These are phyloP conservation scores for Rhodocollybia butyracea DNA, from an alignment of 768 basidiomycete species.

Conservation along the genomic window DNA sequence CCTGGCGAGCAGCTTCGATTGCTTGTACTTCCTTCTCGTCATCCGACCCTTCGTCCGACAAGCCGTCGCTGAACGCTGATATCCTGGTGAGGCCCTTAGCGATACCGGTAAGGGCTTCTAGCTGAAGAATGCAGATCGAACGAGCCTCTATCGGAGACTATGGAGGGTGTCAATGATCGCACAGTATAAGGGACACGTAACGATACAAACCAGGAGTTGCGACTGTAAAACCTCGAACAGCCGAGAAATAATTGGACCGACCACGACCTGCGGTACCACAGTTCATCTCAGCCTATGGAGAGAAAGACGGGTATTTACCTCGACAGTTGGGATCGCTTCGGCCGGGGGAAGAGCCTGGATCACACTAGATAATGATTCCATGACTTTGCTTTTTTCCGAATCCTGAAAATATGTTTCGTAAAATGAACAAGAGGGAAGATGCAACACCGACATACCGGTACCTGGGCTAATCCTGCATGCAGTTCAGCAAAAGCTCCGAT, in stretches of 20 bases:
- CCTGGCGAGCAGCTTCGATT: constrained; percentile 59
- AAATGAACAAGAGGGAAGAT: neutral
- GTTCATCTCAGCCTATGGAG: neutral
- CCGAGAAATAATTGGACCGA: constrained; percentile 70
- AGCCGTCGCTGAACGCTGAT: constrained; percentile 20
- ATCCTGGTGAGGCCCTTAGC: constrained; percentile 84
- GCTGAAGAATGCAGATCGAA: constrained; percentile 59
- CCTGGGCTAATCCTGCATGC: constrained; percentile 68
- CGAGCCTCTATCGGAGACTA: constrained; percentile 77
- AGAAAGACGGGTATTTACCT: constrained; percentile 37
- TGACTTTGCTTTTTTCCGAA: constrained; percentile 84
- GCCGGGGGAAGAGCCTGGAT: constrained; percentile 83
- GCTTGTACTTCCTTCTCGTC: constrained; percentile 47
- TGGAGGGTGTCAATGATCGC: neutral
- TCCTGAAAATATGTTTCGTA: constrained; percentile 39
- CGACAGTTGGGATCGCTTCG: constrained; percentile 75
- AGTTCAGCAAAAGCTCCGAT: constrained; percentile 83
- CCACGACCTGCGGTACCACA: constrained; percentile 52
- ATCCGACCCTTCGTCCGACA: constrained; percentile 43
- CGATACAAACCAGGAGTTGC: constrained; percentile 29
- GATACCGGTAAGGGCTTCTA: constrained; percentile 80
- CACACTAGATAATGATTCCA: constrained; percentile 91
- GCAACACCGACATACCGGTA: constrained; percentile 54
- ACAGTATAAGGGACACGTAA: neutral
- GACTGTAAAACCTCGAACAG: constrained; percentile 60